A percentile compares a stretch with the other conserved stretches of the same genome.
Evolutionary conservation across 1,284 basidiomycete genomes (phyloP).

Genomic region (Sutorius eximius): DNA sequence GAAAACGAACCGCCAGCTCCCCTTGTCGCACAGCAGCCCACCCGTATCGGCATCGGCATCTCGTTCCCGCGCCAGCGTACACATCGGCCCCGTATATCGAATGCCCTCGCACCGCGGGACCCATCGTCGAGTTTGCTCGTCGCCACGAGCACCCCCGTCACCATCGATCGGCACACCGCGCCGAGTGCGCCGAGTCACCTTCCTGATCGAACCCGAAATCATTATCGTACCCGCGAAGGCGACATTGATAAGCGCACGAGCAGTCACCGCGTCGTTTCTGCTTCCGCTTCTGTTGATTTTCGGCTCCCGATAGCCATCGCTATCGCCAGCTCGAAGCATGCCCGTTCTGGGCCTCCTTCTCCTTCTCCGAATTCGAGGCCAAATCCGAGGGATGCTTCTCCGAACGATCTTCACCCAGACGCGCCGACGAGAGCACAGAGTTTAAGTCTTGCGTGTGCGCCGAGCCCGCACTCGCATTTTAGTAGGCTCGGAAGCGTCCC

Average conservation of each 20-base stretch:
- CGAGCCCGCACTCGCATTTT: background rate
- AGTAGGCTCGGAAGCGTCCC: conserved; percentile 1
- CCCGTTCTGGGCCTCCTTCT: no score
- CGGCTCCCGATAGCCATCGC: conserved; percentile 5
- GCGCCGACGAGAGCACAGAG: conserved; percentile 11
- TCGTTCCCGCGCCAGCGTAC: conserved; percentile 18
- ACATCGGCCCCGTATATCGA: conserved; percentile 15
- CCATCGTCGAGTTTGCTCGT: background rate
- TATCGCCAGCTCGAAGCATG: no score
- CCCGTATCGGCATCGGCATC: conserved; percentile 2
- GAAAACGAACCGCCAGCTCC: conserved; percentile 22
- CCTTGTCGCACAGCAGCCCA: background rate
- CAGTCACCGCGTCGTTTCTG: conserved; percentile 7
- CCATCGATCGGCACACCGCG: conserved; percentile 4
- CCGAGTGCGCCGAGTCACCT: conserved; percentile 4
- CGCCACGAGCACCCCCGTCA: background rate
- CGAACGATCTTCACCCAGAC: conserved; percentile 21
- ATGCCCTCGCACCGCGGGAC: background rate
- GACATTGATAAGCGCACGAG: conserved; percentile 9
- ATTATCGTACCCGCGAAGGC: conserved; percentile 8
- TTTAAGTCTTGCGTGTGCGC: conserved; percentile 12
- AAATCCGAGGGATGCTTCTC: conserved; percentile 17
- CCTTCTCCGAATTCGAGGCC: no score
- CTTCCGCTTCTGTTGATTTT: conserved; percentile 28
- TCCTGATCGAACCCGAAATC: conserved; percentile 5